Evolutionary conservation across 2,329 filamentous ascomycete species (phyloP).

Genomic region (Xylaria polymorpha): DNA sequence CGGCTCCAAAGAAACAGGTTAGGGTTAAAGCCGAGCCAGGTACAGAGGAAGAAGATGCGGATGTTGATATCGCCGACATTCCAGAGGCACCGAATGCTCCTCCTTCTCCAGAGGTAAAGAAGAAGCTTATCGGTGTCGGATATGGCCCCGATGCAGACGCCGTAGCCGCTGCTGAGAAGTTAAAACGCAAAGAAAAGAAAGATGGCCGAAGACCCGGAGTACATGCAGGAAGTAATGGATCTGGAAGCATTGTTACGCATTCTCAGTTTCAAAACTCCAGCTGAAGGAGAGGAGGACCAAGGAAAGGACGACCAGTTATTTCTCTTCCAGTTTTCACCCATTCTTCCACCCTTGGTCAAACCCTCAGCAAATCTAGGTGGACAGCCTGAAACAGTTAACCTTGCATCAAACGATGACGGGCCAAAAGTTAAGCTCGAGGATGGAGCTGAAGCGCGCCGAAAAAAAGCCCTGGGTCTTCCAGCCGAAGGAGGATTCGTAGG

Average conservation of each 20-base stretch:
- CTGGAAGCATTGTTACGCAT: slow-evolving; percentile 50
- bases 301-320: slow-evolving; percentile 67
- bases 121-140: slow-evolving; percentile 44
- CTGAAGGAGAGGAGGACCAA: slow-evolving; percentile 40
- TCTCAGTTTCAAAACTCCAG: slow-evolving; percentile 48
- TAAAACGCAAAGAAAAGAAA: slow-evolving; percentile 49
- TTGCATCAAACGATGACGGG: slow-evolving; percentile 26
- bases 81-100: slow-evolving; percentile 51
- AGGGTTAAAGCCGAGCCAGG: slow-evolving; percentile 60
- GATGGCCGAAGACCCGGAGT: slow-evolving; percentile 48
- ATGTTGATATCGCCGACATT: slow-evolving; percentile 57
- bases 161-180: slow-evolving; percentile 44
- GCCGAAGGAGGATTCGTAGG: slow-evolving; percentile 69
- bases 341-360: slow-evolving; percentile 67
- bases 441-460: slow-evolving; percentile 38
- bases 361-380: slow-evolving; percentile 39
- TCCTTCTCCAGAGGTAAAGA: slow-evolving; percentile 50
- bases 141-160: slow-evolving; percentile 34
- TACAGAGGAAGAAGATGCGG: slow-evolving; percentile 52
- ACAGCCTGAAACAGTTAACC: slow-evolving; percentile 45
- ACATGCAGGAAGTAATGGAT: slow-evolving; percentile 44
- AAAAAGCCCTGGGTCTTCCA: slow-evolving; percentile 55
- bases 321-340: slow-evolving; percentile 72
- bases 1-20: slow-evolving; percentile 50
- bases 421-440: slow-evolving; percentile 48